Evolutionary conservation across 1,139 yeast species (phyloP), one percentile per base, ranked within the genome.

Genomic region (Geotrichum candidum): DNA sequence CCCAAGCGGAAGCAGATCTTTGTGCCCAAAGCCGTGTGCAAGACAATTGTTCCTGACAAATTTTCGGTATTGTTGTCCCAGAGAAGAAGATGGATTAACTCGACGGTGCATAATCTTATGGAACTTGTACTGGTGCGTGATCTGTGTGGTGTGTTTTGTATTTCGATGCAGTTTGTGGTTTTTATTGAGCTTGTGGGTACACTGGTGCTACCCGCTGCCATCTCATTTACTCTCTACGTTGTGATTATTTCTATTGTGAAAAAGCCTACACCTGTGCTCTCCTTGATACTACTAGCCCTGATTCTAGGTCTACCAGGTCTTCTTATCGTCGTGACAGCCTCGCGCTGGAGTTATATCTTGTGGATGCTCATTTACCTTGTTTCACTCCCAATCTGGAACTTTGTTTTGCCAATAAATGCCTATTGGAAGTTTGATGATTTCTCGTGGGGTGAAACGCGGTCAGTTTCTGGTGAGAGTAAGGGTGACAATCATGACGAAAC

Each of bases 381-480:
- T 45, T 94, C 96, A 0, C 81, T 91, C 65, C 97, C 97, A 23
- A 80, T 91, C 64, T 91, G 97, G 97, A 91, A 91, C 75, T 87
- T 91, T 72, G 84, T 90, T 6, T 78, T 91, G 58, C 97, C 97
- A 2, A 70, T 84, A 11, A 89, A 91, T 75, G 89, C 97, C 0
- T 91, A 75, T 67, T 91, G 97, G 97, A 90, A 90, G 72, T 90
- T 91, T 75, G 97, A 91, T 76, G 97, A 91, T 73, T 91, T 91
- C 74, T 84, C 91, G 72, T 91, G 97, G 97, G 96, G 97, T 71
- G 96, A 89, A 68, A 90, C 97, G 1, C 82, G 96, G 78, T 81
- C 85, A 31, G 84, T 89, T 59, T 82, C 82, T 25, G 90, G 88
- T 51, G 90, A 81, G 4, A 65, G 61, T 48, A 56, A 54, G 15